Percentiles rank a stretch among this genome's conserved stretches.
These are phyloP conservation scores for Cryoendolithus antarcticus DNA, from an alignment of 2,329 filamentous ascomycete genomes.

Conservation along the genomic window DNA sequence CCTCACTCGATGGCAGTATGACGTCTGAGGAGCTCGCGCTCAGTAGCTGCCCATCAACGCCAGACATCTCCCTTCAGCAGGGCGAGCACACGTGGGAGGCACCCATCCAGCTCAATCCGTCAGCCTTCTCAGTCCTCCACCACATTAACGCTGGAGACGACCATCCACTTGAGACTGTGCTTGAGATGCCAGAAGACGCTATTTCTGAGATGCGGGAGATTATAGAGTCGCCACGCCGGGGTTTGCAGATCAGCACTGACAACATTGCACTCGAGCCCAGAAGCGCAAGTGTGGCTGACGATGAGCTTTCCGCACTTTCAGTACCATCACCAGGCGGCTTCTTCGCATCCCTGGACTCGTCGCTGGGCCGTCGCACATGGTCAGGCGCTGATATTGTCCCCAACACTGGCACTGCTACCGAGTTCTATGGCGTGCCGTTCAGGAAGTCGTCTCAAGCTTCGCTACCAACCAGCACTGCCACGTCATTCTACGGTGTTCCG, in stretches of 20 bases:
- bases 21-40: constrained; percentile 77
- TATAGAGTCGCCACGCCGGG: constrained; percentile 38
- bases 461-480: constrained; percentile 77
- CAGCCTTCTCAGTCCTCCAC: constrained; percentile 67
- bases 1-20: constrained; percentile 79
- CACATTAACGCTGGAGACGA: constrained; percentile 48
- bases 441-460: constrained; percentile 20
- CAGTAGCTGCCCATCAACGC: constrained; percentile 75
- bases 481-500: constrained; percentile 77
- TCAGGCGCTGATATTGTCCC: constrained; percentile 50
- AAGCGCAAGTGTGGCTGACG: constrained; percentile 42
- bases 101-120: constrained; percentile 54
- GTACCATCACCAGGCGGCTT: constrained; percentile 88
- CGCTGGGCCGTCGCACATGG: constrained; percentile 66
- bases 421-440: constrained; percentile 84
- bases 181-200: constrained; percentile 37
- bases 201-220: constrained; percentile 47
- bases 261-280: constrained; percentile 11
- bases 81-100: constrained; percentile 52
- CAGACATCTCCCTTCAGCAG: constrained; percentile 47
- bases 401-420: constrained; percentile 81
- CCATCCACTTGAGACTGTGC: constrained; percentile 20
- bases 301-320: constrained; percentile 58
- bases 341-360: constrained; percentile 71
- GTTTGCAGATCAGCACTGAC: constrained; percentile 18